phyloP scores from a whole-genome alignment of 2,329 filamentous ascomycete genomes.

The Neofusicoccum umdonicola region DNA sequence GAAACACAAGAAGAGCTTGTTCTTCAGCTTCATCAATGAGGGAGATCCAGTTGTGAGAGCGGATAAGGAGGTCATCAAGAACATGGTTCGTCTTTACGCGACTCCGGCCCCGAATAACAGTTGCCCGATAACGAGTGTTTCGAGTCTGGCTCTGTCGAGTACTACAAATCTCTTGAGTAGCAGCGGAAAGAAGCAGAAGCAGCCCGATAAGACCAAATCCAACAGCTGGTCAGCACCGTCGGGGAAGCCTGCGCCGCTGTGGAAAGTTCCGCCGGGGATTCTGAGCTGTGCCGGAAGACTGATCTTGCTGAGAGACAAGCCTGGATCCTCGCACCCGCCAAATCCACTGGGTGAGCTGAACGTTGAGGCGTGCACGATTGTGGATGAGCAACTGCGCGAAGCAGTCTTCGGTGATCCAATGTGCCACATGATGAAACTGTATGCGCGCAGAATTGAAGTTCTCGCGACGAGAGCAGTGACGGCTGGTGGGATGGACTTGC shows the following conservation, averaged over 20 bases:
- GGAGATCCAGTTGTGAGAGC: slow-evolving; percentile 78
- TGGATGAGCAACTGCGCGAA: slow-evolving; percentile 64
- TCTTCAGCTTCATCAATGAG: slow-evolving; percentile 80
- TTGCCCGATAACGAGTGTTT: slow-evolving; percentile 7
- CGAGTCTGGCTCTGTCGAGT: not conserved
- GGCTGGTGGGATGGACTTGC: slow-evolving; percentile 30
- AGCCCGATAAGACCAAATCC: slow-evolving; percentile 16
- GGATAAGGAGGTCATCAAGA: slow-evolving; percentile 72
- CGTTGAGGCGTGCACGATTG: slow-evolving; percentile 65
- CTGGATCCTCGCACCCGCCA: not conserved
- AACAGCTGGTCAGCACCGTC: slow-evolving; percentile 21
- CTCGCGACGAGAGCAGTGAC: slow-evolving; percentile 69
- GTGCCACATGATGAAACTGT: slow-evolving; percentile 77
- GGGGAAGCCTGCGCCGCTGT: slow-evolving; percentile 35
- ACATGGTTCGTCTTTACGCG: slow-evolving; percentile 68
- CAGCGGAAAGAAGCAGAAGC: slow-evolving; percentile 10
- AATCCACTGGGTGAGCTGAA: not conserved
- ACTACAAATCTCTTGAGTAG: not conserved
- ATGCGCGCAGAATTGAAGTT: slow-evolving; percentile 67
- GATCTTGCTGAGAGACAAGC: slow-evolving; percentile 56
- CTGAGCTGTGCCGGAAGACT: slow-evolving; percentile 70
- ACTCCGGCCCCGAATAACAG: slow-evolving; percentile 51
- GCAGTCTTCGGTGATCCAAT: slow-evolving; percentile 80
- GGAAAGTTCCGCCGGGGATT: slow-evolving; percentile 64
- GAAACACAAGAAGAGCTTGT: slow-evolving; percentile 62